A percentile compares a stretch with the other conserved stretches of the same genome.
Evolutionary conservation across 768 basidiomycete genomes (phyloP).

Genomic region (Termitomyces sp.): DNA sequence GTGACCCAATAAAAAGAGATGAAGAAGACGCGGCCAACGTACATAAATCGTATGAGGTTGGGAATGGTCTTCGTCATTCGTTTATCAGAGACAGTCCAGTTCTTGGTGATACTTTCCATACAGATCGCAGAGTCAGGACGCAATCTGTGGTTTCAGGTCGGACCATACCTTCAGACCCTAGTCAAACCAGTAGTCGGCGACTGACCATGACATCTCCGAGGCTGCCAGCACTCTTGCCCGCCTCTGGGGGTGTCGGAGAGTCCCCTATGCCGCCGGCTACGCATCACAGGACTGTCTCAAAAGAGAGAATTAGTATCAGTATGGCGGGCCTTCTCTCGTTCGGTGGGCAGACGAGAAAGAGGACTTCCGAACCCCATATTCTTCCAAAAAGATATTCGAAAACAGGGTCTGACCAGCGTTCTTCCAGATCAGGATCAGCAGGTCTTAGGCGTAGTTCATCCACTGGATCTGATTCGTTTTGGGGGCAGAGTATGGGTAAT

Average conservation of each 20-base stretch:
- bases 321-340: slow-evolving; percentile 50
- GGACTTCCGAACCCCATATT: neutral
- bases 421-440: neutral
- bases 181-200: slow-evolving; percentile 25
- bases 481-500: neutral
- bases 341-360: slow-evolving; percentile 19
- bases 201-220: slow-evolving; percentile 29
- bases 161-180: slow-evolving; percentile 33
- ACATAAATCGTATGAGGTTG: slow-evolving; percentile 21
- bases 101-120: slow-evolving; percentile 13
- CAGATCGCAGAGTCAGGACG: slow-evolving; percentile 25
- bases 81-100: neutral
- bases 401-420: neutral
- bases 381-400: slow-evolving; percentile 1
- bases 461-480: slow-evolving; percentile 10
- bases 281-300: slow-evolving; percentile 18
- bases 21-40: slow-evolving; percentile 26
- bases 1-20: slow-evolving; percentile 26
- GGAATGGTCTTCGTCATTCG: neutral
- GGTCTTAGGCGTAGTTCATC: slow-evolving; percentile 14
- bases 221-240: slow-evolving; percentile 31
- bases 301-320: slow-evolving; percentile 38
- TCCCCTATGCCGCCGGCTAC: slow-evolving; percentile 40
- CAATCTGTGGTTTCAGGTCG: slow-evolving; percentile 37
- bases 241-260: slow-evolving; percentile 59